A percentile compares a stretch with the other conserved stretches of the same genome.
These are phyloP conservation scores for sweet orange (Citrus sinensis) DNA, from an alignment of 345 rosid species.

Conservation along the genomic window DVS_A1.0 CM039163.1:51269001-51269500, in stretches of 20 bases:
- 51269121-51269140: not conserved
- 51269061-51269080: not conserved
- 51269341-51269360: not conserved
- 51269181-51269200: not conserved
- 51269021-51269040: not conserved
- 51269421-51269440: no score
- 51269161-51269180: not conserved
- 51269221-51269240: no score
- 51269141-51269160: not conserved
- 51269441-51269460: no score
- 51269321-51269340: not conserved
- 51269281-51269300: not conserved
- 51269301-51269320: not conserved
- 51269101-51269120: slow-evolving; percentile 1
- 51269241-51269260: no score
- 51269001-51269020: slow-evolving; percentile 8
- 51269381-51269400: no score
- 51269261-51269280: no score
- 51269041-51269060: not conserved
- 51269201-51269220: not conserved
- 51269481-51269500: no score
- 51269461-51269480: no score
- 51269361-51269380: no score
- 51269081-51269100: slow-evolving; percentile 9
- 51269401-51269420: no score